A percentile compares a stretch with the other conserved stretches of the same genome.
Conservation (phyloP, 805 yeast genomes). For the Barnettozyma pratensis region DNA sequence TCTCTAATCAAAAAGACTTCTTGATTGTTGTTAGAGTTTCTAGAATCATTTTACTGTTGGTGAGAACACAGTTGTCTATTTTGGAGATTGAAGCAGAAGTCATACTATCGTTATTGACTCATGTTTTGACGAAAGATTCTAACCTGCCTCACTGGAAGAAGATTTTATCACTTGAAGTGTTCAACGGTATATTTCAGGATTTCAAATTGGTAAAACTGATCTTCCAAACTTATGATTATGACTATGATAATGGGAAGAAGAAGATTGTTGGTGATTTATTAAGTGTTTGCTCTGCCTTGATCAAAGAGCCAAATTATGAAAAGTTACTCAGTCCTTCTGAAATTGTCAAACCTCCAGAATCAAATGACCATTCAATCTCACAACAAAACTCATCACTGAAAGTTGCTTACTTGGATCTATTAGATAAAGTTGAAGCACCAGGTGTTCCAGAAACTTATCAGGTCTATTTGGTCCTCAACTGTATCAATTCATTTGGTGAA, state of each 20-base stretch:
- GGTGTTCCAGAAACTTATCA: conserved; percentile 56
- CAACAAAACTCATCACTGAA: conserved; percentile 40
- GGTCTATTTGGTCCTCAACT: conserved; percentile 48
- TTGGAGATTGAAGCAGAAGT: conserved; percentile 79
- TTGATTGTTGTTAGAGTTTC: conserved; percentile 70
- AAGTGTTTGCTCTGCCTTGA: conserved; percentile 32
- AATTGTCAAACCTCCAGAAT: conserved; percentile 23
- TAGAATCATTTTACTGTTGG: conserved; percentile 58
- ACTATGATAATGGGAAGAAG: conserved; percentile 49
- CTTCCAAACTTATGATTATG: conserved; percentile 63
- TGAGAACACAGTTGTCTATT: conserved; percentile 49
- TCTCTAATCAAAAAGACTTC: conserved; percentile 57
- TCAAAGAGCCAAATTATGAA: conserved; percentile 27
- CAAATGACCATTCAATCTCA: conserved; percentile 32
- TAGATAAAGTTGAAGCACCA: conserved; percentile 83
- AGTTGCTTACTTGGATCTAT: conserved; percentile 60
- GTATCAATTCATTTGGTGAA: conserved; percentile 55
- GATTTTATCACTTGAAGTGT: conserved; percentile 68
- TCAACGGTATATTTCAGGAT: conserved; percentile 54
- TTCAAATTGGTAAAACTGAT: conserved; percentile 45
- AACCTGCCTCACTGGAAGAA: conserved; percentile 67
- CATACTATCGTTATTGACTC: conserved; percentile 68
- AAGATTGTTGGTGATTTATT: conserved; percentile 56
- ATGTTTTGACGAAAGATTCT: conserved; percentile 55
- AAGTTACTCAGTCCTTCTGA: conserved; percentile 30